Percentiles rank a stretch among this genome's conserved stretches.
Conservation (phyloP, 1,139 yeast species). For the Blastobotrys buckinghamii region DNA sequence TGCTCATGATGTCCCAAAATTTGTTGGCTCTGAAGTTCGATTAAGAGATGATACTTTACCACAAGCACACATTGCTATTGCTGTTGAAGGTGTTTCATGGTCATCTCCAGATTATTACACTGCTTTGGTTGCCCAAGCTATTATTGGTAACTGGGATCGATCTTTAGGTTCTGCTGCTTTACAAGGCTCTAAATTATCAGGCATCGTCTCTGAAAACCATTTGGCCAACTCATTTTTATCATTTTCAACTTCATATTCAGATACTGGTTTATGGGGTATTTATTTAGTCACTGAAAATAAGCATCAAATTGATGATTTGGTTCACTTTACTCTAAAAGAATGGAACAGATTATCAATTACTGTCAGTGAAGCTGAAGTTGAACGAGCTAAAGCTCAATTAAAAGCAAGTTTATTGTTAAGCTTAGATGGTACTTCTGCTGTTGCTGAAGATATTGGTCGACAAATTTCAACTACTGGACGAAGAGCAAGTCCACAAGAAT, state of each 20-base stretch:
- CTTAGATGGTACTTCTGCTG: conserved; percentile 90
- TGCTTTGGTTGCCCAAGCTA: conserved; percentile 93
- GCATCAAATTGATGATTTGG: conserved; percentile 56
- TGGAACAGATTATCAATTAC: conserved; percentile 85
- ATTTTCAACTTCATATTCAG: conserved; percentile 94
- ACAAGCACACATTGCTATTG: conserved; percentile 84
- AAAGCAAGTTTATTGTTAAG: conserved; percentile 87
- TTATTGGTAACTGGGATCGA: conserved; percentile 97
- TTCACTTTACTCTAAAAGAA: conserved; percentile 73
- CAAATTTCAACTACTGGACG: conserved; percentile 93
- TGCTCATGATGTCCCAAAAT: conserved; percentile 59
- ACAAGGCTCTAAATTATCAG: conserved; percentile 83
- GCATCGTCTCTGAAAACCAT: conserved; percentile 65
- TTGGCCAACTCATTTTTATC: conserved; percentile 94
- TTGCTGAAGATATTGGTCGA: conserved; percentile 97
- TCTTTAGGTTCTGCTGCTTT: conserved; percentile 81
- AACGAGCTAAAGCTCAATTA: conserved; percentile 88
- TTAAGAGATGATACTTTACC: conserved; percentile 80
- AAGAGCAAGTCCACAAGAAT: conserved; percentile 87
- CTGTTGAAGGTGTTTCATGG: conserved; percentile 99
- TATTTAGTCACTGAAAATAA: conserved; percentile 79
- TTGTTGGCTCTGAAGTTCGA: conserved; percentile 81
- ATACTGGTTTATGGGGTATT: conserved; percentile 96
- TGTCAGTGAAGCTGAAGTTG: conserved; percentile 81
- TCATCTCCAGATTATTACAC: conserved; percentile 92